Base-by-base conservation (phyloP, 345 rosid species). In the Limnanthes douglasii region DNA sequence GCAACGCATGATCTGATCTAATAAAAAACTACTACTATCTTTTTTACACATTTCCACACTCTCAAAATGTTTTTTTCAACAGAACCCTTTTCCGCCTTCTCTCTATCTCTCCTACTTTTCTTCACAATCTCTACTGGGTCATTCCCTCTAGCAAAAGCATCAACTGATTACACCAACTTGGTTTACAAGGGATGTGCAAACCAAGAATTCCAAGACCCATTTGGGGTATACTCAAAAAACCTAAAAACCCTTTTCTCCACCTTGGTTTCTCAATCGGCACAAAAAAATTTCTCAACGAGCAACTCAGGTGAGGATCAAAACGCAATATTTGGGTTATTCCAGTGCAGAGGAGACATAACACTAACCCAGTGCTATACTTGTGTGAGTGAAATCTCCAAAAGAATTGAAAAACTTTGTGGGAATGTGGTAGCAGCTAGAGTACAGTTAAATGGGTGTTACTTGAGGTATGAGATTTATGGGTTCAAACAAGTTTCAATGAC, bases 291-390 rank as follows among this genome's bases (percentile, higher is more conserved):
- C 61, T 72, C 56, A 32, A 33, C 61, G 3, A 37, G 72, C 20
- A 59, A 73, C 17, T 43, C 69, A 15, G 97, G 94, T 0, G 70
- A 62, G 4, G 75, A 68, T 31, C 67, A 60, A 11, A 19, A 41
- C 13, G 74, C 75, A 41, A 62, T 78, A 26, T 37, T 17, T 17
- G 97, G 94, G 1, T 75, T 70, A 16, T 78, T 59, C 30, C 97
- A 82, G 65, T 86, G 97, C 70, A 68, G 94, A 11, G 94, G 97
- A 2, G 94, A 86, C 61, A 85, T 86, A 41, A 48, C 73, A 13
- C 20, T 38, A 3, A 1, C 64, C 46, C 49, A 71, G 28, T 86
- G 94, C 51, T 45, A 32, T 39, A 51, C 50, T 14, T 88, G 97
- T 43, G 73, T 88, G 1, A 26, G 62, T 45, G 67, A 58, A 53